phyloP scores from a whole-genome alignment of 495 filamentous ascomycete genomes.

The Neurospora hispaniola region DNA sequence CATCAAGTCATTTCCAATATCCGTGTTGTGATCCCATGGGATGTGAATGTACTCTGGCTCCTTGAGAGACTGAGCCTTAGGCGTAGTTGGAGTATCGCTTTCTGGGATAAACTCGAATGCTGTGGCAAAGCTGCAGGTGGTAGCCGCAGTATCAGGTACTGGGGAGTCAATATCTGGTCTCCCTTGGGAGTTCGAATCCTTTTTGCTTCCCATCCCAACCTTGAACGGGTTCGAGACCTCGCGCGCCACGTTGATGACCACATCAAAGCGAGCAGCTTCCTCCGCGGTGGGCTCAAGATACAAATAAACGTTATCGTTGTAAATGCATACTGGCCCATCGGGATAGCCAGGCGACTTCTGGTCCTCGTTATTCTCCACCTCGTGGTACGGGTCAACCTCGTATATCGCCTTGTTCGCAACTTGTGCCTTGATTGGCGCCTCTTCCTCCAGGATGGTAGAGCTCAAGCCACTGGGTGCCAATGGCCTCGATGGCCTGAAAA shows the following conservation, averaged over 20 bases:
- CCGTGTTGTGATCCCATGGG: conserved; percentile 95
- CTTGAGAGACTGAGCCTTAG: conserved; percentile 39
- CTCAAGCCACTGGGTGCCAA: conserved; percentile 16
- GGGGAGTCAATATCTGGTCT: conserved; percentile 30
- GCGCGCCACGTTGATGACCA: conserved; percentile 90
- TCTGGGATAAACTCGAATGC: conserved; percentile 48
- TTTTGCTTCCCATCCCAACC: conserved; percentile 18
- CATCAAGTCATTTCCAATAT: conserved; percentile 80
- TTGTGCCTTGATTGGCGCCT: conserved; percentile 57
- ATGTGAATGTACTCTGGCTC: conserved; percentile 92
- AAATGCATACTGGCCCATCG: conserved; percentile 82
- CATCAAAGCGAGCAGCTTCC: conserved; percentile 78
- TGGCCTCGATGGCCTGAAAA: conserved; percentile 35
- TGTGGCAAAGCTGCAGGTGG: conserved; percentile 59
- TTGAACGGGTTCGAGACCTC: conserved; percentile 87
- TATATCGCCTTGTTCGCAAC: conserved; percentile 42
- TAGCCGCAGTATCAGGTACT: conserved; percentile 59
- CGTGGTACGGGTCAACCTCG: conserved; percentile 40
- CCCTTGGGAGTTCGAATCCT: conserved; percentile 7
- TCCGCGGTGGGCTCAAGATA: conserved; percentile 84
- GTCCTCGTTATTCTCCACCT: conserved; percentile 52
- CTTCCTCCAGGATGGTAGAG: conserved; percentile 60
- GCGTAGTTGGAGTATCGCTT: conserved; percentile 44
- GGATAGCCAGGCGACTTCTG: conserved; percentile 87
- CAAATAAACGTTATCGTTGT: conserved; percentile 83